Evolutionary conservation across 1,284 basidiomycete genomes (phyloP).

Genomic region (Ustilago lituana): DNA sequence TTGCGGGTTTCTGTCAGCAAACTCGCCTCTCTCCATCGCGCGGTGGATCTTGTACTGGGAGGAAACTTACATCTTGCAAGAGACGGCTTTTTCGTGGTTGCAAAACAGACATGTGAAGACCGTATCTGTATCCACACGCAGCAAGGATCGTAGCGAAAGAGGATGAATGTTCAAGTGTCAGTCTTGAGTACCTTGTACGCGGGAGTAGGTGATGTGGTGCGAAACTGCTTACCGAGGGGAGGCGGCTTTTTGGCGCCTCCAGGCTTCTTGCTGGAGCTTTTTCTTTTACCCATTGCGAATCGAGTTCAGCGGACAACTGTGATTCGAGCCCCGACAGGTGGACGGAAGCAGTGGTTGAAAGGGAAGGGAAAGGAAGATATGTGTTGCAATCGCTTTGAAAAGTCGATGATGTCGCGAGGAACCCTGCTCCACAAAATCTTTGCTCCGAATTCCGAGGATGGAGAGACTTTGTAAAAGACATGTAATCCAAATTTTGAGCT

Average conservation of each 20-base stretch:
- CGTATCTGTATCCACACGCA: slow-evolving; percentile 64
- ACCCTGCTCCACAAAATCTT: slow-evolving; percentile 10
- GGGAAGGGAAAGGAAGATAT: no score
- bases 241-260: slow-evolving; percentile 51
- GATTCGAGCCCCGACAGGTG: background rate
- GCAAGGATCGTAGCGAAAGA: no score
- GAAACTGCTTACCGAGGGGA: slow-evolving; percentile 51
- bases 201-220: no score
- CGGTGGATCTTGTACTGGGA: no score
- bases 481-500: slow-evolving; percentile 37
- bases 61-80: slow-evolving; percentile 78
- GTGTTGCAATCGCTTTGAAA: background rate
- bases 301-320: no score
- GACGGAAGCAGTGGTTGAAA: background rate
- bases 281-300: slow-evolving; percentile 59
- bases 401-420: slow-evolving; percentile 15
- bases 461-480: no score
- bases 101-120: slow-evolving; percentile 76
- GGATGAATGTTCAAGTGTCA: no score
- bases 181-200: no score
- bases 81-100: slow-evolving; percentile 87
- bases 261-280: slow-evolving; percentile 56
- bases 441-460: slow-evolving; percentile 7
- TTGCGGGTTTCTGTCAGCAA: no score
- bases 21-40: no score